Conservation (phyloP, 23 red algal genomes). For the Chondrus crispus region DNA sequence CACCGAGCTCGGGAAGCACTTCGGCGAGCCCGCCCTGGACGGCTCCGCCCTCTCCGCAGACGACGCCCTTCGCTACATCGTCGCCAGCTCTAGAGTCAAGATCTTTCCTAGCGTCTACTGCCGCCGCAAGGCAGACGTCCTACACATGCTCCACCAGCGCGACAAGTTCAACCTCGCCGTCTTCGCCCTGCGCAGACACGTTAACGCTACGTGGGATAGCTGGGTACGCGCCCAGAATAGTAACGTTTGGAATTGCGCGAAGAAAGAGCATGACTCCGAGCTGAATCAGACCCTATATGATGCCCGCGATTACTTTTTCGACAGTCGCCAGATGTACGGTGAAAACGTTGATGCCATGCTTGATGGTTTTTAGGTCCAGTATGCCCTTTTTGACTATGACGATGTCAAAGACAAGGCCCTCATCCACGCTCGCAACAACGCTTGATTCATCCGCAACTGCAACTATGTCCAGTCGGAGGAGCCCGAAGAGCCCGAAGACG, state of each 20-base stretch:
- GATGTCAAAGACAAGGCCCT: not conserved
- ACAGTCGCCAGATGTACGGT: not conserved
- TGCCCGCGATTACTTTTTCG: not conserved
- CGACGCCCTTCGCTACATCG: not conserved
- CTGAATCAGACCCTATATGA: not conserved
- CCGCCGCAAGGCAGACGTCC: not conserved
- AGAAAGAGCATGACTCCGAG: not conserved
- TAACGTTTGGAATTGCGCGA: not conserved
- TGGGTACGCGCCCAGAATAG: not conserved
- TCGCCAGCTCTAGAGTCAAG: not conserved
- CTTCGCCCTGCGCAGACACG: not conserved
- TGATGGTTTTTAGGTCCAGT: not conserved
- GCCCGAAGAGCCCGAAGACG: no score
- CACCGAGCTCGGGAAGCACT: conserved; percentile 11
- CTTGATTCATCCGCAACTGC: not conserved
- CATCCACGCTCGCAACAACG: not conserved
- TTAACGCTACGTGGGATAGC: not conserved
- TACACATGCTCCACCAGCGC: not conserved
- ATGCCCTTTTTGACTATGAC: not conserved
- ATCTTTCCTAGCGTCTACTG: conserved; percentile 22
- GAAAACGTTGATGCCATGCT: not conserved
- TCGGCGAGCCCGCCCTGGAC: not conserved
- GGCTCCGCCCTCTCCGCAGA: not conserved
- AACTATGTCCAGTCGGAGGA: no score
- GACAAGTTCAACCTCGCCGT: not conserved